Base-by-base conservation (phyloP, 257 asterid species). In the Datura wrightii region DNA sequence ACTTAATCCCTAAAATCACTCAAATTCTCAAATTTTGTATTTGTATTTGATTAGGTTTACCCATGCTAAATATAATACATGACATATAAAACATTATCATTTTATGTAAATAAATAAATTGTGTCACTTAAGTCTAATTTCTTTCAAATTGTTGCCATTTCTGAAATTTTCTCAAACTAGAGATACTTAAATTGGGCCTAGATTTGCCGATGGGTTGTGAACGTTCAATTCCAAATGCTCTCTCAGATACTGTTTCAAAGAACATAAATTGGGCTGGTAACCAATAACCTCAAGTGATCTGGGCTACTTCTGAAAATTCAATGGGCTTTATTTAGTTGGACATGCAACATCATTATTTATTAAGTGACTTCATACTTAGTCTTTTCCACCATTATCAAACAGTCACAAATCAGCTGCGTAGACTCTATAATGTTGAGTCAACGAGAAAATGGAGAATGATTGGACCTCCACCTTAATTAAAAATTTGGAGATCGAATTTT, bases 331-430 rank as follows among this genome's bases (percentile, higher is more conserved):
- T 8, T 13, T 59, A 7, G 66, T 59, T 59, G 18, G 18, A 44
- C 6, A 71, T 10, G 56, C 34, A 69, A 3, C 11, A 62, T 31
- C 31, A 24, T 24, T 24, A 24, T 24, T 24, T 31, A 63, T 15
- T 19, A 19, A 42, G 55, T 10, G n/a, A 65, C 54, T 10, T 60
- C 55, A 42, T 18, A 42, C 14, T 18, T 71, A 24, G 80, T 72
- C 80, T n/a, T 72, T 72, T 72, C 80, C 80, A 46, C 10, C 58
- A n/a, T 19, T 44, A 46, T 58, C 10, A 72, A 72, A 2, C 79
- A 71, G 80, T 65, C 72, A 65, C 0, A 34, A 65, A 13, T 34
- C 72, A 65, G 15, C 44, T 65, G 72, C 72, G n/a, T 65, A 13
- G 44, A 71, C 56, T 10, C 37, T 42, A 41, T 42, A n/a, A n/a